These are phyloP conservation scores for Halophytophthora batemanensis DNA, from an alignment of 352 stramenopile species.

Conservation along the genomic window DNA sequence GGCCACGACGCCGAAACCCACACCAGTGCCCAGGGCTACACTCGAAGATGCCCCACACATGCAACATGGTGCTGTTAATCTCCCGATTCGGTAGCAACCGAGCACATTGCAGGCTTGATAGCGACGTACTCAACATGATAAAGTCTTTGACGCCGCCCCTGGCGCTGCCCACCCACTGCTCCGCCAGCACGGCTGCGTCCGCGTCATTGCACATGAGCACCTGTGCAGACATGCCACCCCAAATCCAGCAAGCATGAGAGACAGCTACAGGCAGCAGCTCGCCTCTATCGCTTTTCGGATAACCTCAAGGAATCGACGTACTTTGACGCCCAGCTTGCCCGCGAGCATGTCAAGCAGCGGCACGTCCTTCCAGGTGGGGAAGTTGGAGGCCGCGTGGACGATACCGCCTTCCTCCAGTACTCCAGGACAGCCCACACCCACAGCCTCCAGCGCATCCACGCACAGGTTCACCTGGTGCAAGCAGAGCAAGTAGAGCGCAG, in stretches of 20 bases:
- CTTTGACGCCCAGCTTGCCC: slow-evolving; percentile 28
- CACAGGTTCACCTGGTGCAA: slow-evolving; percentile 21
- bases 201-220: slow-evolving; percentile 73
- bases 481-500: not conserved
- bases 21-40: slow-evolving; percentile 69
- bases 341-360: slow-evolving; percentile 55
- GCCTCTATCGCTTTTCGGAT: not conserved
- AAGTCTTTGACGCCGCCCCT: slow-evolving; percentile 60
- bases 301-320: slow-evolving; percentile 3
- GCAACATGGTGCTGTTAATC: slow-evolving; percentile 4
- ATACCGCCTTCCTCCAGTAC: slow-evolving; percentile 46
- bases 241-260: not conserved
- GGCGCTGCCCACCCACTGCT: slow-evolving; percentile 77
- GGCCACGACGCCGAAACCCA: slow-evolving; percentile 65
- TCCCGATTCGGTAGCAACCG: not conserved
- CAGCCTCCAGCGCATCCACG: slow-evolving; percentile 34
- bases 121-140: slow-evolving; percentile 77
- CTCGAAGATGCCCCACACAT: not conserved
- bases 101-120: not conserved
- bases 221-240: slow-evolving; percentile 3
- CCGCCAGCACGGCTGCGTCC: slow-evolving; percentile 74
- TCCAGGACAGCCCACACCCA: slow-evolving; percentile 69
- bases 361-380: slow-evolving; percentile 61
- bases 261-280: not conserved
- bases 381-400: slow-evolving; percentile 67